Base-by-base conservation (phyloP, 192 early-diverging fungal species). In the Dimargaris cristalligena region DNA sequence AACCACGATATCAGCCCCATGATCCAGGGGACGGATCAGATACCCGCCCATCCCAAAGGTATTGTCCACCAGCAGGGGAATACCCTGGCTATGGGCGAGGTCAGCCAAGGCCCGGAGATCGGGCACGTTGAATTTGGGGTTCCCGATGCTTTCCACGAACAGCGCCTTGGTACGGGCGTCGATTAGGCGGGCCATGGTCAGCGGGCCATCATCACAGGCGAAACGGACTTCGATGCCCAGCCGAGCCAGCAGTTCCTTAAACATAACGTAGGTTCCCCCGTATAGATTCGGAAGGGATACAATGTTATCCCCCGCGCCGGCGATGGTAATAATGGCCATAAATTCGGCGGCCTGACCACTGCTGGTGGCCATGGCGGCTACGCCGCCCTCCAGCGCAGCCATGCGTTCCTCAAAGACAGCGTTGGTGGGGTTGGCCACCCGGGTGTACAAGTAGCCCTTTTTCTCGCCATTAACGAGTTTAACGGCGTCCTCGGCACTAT, bases 31-130 rank as follows among this genome's bases (percentile, higher is more conserved):
- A 25, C 74, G 72, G 51, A 83, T 70, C 55, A 84, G 62, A 65
- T 80, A 87, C n/a, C 81, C 83, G 45, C 84, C 89, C 26, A 81
- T 81, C 48, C 89, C 89, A 70, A 90, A 92, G 1, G 89, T 92
- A 74, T 92, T 92, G 77, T 92, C 89, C 29, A 92, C 89, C 57
- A 92, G 71, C 54, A 92, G 67, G 34, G 89, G 89, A 52, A 92
- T 67, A 26, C 86, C 86, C 44, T 79, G 73, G 8, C 71, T 70
- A 44, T 92, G 83, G 50, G 81, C 81, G 33, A 85, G 70, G 34
- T 82, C 72, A 30, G 88, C 77, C 58, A 92, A 78, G 9, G 74
- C 85, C 46, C 68, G 65, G 66, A 90, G 86, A 52, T 92, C 86
- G 22, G 88, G 85, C 1, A 92, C 77, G 67, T 79, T 78, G 76